Conservation (phyloP, 805 yeast species). For the Wickerhamiella azymoides region DNA sequence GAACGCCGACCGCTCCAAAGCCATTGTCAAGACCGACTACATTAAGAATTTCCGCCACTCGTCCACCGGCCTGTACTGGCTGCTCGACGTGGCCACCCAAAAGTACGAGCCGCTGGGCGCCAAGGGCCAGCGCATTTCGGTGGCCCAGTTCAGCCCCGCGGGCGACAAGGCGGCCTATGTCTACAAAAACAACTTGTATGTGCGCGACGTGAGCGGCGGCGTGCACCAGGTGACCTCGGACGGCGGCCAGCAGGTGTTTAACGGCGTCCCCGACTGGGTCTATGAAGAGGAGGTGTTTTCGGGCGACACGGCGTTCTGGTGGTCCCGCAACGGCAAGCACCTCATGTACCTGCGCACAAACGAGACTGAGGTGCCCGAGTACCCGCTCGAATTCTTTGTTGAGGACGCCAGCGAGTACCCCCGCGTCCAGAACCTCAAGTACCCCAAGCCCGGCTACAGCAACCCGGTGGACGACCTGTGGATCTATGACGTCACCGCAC, state of each 20-base stretch:
- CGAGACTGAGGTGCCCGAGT: constrained; percentile 61
- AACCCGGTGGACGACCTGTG: constrained; percentile 54
- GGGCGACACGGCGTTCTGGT: constrained; percentile 63
- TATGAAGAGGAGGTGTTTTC: constrained; percentile 81
- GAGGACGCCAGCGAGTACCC: constrained; percentile 39
- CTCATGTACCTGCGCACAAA: constrained; percentile 54
- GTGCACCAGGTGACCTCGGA: constrained; percentile 46
- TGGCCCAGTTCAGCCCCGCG: constrained; percentile 63
- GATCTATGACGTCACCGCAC: constrained; percentile 29
- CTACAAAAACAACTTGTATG: constrained; percentile 51
- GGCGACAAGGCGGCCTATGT: constrained; percentile 56
- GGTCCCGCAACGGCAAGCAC: constrained; percentile 65
- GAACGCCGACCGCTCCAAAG: constrained; percentile 34
- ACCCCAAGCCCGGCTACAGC: constrained; percentile 72
- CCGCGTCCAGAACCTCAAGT: constrained; percentile 44
- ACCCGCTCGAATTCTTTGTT: constrained; percentile 54
- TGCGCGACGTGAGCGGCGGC: constrained; percentile 26
- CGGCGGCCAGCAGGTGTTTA: constrained; percentile 58
- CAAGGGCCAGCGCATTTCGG: constrained; percentile 27
- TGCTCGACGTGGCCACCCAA: constrained; percentile 35
- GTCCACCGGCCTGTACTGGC: constrained; percentile 44
- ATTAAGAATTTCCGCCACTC: constrained; percentile 58
- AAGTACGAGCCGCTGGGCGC: constrained; percentile 23
- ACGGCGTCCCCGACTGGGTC: constrained; percentile 91
- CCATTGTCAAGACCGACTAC: constrained; percentile 41